Evolutionary conservation across 495 filamentous ascomycete species (phyloP), one percentile per base, ranked within the genome.

Genomic region (Xylaria longipes): DNA sequence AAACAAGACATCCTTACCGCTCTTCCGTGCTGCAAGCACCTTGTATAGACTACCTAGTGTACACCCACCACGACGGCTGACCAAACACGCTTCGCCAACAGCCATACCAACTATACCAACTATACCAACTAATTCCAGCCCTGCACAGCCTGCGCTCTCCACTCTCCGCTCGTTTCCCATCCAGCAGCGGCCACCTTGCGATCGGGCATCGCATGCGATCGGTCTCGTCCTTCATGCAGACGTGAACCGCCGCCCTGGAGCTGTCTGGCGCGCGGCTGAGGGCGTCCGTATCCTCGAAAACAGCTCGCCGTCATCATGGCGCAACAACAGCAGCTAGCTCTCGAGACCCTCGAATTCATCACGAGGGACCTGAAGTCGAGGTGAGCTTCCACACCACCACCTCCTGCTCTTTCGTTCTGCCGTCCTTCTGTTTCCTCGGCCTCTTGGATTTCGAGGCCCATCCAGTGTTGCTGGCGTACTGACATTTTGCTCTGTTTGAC

Each of bases 351-450:
- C 41, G 76, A 82, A 27, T 62, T 70, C 29, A 78, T 82, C 29
- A 74, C 75, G 0, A 78, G 75, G 61, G 80, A 80, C 22, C 66
- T 82, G 48, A 80, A 78, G 52, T 78, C 80, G 37, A 82, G 79
- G 79, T 81, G 62, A 60, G 69, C 31, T 45, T 39, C 54, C 48
- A 60, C 60, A 31, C 12, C n/a, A 37, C 31, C 20, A 8, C 25
- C 46, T 6, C 46, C 62, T 12, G 25, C 25, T 35, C 4, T 37
- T 0, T 29, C 14, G 22, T 12, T 56, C 35, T 43, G 33, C 5
- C 5, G 3, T 33, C 3, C n/a, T 37, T 20, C 54, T 5, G 17
- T 56, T 20, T 8, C 33, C 57, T 20, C 33, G 12, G n/a, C 17
- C 57, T 56, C 27, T 25, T 17, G 14, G 27, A 37, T 17, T 33